A percentile compares a stretch with the other conserved stretches of the same genome.
These are phyloP conservation scores for Mycosarcoma mackinlayi DNA, from an alignment of 1,284 basidiomycete species.

Conservation along the genomic window DNA sequence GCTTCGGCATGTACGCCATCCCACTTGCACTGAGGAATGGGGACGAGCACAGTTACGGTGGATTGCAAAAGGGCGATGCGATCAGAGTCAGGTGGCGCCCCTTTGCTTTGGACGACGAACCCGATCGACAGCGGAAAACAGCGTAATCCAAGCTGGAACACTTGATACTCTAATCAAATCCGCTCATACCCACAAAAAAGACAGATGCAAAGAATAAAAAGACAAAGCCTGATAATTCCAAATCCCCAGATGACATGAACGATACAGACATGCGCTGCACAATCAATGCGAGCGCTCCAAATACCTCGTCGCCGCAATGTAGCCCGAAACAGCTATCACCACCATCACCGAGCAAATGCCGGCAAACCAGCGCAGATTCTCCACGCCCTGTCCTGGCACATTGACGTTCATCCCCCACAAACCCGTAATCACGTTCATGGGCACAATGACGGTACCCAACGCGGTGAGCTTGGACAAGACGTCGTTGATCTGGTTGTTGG, in stretches of 20 bases:
- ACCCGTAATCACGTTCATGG: constrained; percentile 70
- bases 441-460: constrained; percentile 92
- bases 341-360: constrained; percentile 64
- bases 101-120: constrained; percentile 33
- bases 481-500: constrained; percentile 98
- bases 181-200: too few species aligned
- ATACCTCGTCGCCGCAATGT: constrained; percentile 65
- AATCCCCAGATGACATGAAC: neutral
- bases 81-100: constrained; percentile 40
- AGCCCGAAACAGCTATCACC: constrained; percentile 63
- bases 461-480: constrained; percentile 98
- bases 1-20: constrained; percentile 60
- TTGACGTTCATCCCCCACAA: constrained; percentile 68
- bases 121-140: constrained; percentile 12
- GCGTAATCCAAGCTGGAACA: too few species aligned
- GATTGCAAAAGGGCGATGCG: constrained; percentile 27
- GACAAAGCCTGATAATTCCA: too few species aligned
- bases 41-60: constrained; percentile 20
- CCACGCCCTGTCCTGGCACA: constrained; percentile 63
- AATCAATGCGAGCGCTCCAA: constrained; percentile 46
- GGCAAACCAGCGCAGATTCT: constrained; percentile 64
- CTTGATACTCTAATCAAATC: too few species aligned
- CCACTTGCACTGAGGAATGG: constrained; percentile 23
- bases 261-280: neutral
- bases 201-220: too few species aligned